These are phyloP conservation scores for Penicillium longicatenatum DNA, from an alignment of 495 filamentous ascomycete species.

Conservation along the genomic window DNA sequence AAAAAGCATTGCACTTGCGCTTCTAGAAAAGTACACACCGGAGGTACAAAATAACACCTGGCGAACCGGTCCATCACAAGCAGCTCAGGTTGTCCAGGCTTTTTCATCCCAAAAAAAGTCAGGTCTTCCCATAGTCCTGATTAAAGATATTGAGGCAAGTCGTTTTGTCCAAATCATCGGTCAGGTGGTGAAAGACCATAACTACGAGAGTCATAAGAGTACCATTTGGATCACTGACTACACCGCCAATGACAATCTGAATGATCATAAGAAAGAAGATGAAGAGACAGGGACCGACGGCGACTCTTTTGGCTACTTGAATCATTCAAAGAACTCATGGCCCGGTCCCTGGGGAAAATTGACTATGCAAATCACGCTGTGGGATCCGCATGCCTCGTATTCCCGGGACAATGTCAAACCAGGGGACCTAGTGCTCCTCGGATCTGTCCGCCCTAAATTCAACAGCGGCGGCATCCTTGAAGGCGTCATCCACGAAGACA, in stretches of 20 bases:
- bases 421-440: slow-evolving; percentile 62
- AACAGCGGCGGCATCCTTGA: slow-evolving; percentile 60
- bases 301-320: slow-evolving; percentile 51
- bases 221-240: slow-evolving; percentile 87
- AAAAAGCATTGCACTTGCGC: slow-evolving; percentile 25
- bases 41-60: not conserved
- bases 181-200: slow-evolving; percentile 71
- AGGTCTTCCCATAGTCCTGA: slow-evolving; percentile 56
- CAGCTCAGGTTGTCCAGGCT: slow-evolving; percentile 16
- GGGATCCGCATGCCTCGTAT: slow-evolving; percentile 64
- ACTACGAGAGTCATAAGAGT: slow-evolving; percentile 44
- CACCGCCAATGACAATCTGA: slow-evolving; percentile 66
- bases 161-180: slow-evolving; percentile 71
- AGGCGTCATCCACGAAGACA: slow-evolving; percentile 69
- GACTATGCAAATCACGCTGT: slow-evolving; percentile 72
- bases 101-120: slow-evolving; percentile 10
- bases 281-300: slow-evolving; percentile 44
- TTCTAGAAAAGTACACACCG: slow-evolving; percentile 30
- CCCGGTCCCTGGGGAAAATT: slow-evolving; percentile 75
- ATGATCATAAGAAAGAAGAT: slow-evolving; percentile 49
- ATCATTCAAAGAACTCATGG: slow-evolving; percentile 54
- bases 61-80: not conserved
- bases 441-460: slow-evolving; percentile 71
- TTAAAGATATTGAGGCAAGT: slow-evolving; percentile 61
- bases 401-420: slow-evolving; percentile 56